phyloP scores from a whole-genome alignment of 1,284 basidiomycete species.

The Trametes sp. region DNA sequence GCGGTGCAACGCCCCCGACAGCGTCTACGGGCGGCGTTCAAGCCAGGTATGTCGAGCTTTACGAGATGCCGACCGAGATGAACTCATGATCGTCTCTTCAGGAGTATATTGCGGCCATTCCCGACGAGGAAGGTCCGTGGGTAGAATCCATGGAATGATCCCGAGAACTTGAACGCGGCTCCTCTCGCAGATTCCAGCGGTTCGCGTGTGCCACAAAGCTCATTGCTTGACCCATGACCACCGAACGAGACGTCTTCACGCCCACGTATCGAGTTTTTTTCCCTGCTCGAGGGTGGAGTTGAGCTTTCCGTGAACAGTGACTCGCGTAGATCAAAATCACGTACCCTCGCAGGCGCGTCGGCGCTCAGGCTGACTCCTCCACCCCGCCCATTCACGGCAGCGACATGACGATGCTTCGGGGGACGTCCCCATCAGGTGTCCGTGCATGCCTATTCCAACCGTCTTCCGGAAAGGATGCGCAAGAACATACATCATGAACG shows the following conservation, averaged over 20 bases:
- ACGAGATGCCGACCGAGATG: not conserved
- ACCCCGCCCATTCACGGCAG: not conserved
- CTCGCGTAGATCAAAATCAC: not conserved
- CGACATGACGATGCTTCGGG: not conserved
- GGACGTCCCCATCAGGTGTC: not conserved
- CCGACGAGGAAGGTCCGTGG: conserved; percentile 5
- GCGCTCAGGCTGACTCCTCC: too few species aligned
- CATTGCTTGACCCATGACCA: conserved; percentile 4
- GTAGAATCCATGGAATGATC: conserved; percentile 8
- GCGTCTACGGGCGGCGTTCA: not conserved
- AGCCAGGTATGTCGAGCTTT: not conserved
- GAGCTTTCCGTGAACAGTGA: not conserved
- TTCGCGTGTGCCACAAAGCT: conserved; percentile 2
- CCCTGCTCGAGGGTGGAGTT: too few species aligned
- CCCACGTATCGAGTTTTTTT: too few species aligned
- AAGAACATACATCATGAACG: not conserved
- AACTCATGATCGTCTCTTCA: not conserved
- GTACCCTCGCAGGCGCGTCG: too few species aligned
- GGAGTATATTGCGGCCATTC: conserved; percentile 2
- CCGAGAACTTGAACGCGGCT: not conserved
- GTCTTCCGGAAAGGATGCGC: not conserved
- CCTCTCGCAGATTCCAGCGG: not conserved
- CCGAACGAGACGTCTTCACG: not conserved
- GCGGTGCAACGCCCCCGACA: conserved; percentile 1
- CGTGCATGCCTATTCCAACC: not conserved